phyloP scores from a whole-genome alignment of 148 eudicot genomes.

The Amaranthus cruentus region DNA sequence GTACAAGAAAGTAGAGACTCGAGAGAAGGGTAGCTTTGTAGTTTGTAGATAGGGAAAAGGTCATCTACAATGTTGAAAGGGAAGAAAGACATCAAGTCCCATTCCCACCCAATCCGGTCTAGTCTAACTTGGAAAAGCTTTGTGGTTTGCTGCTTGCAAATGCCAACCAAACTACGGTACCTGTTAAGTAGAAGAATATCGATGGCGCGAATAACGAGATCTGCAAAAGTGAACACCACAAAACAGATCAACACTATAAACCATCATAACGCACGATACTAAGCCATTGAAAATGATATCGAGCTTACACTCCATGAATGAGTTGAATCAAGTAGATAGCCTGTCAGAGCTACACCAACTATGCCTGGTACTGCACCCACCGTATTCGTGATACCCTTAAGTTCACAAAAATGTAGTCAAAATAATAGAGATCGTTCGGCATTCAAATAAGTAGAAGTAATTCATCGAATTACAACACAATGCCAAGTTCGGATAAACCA shows the following conservation, averaged over 20 bases:
- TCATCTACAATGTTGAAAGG: constrained; percentile 4
- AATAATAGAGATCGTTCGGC: too few species aligned
- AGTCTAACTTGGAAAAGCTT: constrained; percentile 40
- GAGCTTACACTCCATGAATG: constrained; percentile 92
- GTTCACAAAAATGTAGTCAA: background rate
- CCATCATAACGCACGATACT: background rate
- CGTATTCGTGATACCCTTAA: constrained; percentile 92
- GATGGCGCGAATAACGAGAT: constrained; percentile 82
- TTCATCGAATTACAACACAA: too few species aligned
- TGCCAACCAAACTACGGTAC: constrained; percentile 82
- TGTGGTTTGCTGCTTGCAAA: constrained; percentile 97
- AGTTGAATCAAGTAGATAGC: constrained; percentile 88
- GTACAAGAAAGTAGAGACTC: background rate
- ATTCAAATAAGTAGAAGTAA: too few species aligned
- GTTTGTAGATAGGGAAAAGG: background rate
- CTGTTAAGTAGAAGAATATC: constrained; percentile 96
- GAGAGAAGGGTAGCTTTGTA: background rate
- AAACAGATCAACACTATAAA: background rate
- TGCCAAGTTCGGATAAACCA: too few species aligned
- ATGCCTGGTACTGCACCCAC: constrained; percentile 96
- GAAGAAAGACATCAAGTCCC: background rate
- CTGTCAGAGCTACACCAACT: constrained; percentile 92
- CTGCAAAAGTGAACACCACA: constrained; percentile 28
- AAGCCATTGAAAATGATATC: background rate
- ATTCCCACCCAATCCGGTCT: background rate